Evolutionary conservation across 2,329 filamentous ascomycete genomes (phyloP).

Genomic region (Chaetomium sp.): DNA sequence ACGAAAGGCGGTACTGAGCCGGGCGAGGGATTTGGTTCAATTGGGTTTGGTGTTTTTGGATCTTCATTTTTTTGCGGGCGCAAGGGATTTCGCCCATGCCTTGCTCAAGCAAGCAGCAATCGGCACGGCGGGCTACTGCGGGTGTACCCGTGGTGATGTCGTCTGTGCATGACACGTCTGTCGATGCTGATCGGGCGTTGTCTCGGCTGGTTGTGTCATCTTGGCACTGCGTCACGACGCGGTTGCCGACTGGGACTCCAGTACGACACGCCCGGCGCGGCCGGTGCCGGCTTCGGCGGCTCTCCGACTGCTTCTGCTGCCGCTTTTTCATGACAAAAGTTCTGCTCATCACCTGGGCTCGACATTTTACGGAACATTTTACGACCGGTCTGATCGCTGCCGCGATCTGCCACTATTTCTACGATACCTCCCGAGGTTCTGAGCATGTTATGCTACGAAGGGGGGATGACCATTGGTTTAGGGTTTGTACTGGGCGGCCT

Average conservation of each 20-base stretch:
- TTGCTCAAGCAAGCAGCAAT: not conserved
- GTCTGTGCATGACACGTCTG: not conserved
- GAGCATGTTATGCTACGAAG: conserved; percentile 13
- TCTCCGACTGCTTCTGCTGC: not conserved
- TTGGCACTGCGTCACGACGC: conserved; percentile 1
- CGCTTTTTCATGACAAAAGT: conserved; percentile 28
- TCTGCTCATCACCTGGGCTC: conserved; percentile 11
- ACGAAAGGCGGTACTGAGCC: conserved; percentile 25
- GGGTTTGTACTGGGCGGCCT: conserved; percentile 1
- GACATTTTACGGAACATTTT: conserved; percentile 23
- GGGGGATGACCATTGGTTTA: not conserved
- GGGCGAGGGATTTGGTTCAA: not conserved
- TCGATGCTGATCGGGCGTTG: not conserved
- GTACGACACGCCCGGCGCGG: not conserved
- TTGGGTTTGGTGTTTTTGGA: conserved; percentile 8
- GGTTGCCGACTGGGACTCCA: not conserved
- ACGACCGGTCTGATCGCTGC: conserved; percentile 18
- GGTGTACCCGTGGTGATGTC: not conserved
- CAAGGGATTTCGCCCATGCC: conserved; percentile 2
- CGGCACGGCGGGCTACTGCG: not conserved
- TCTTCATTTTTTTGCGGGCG: not conserved
- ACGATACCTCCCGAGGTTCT: not conserved
- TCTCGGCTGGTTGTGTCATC: not conserved
- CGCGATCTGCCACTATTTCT: conserved; percentile 12
- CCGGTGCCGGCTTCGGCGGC: not conserved